Base-by-base conservation (phyloP, 495 filamentous ascomycete genomes). In the Venustampulla echinocandica region DNA sequence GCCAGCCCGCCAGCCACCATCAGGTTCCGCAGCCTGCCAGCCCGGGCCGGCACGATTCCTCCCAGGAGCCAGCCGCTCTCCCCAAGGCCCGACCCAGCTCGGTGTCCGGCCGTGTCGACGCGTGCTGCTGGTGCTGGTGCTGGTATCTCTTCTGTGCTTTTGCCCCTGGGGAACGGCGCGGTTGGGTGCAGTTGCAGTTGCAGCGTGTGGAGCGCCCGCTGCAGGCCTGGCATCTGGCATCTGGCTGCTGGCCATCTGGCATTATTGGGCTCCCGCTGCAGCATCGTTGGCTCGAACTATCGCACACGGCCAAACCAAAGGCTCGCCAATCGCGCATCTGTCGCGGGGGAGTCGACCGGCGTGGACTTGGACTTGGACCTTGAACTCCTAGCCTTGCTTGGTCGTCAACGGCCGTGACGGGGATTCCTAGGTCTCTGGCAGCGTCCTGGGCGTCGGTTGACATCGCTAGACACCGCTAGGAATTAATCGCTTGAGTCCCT, bases 241-340 rank as follows among this genome's bases (percentile, higher is more conserved):
- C 27, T 30, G 7, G 27, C 27, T 30, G 27, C 7, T 30, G 27
- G 27, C n/a, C n/a, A n/a, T n/a, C n/a, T n/a, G n/a, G n/a, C n/a
- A n/a, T 30, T 30, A 7, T 30, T 7, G 27, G 7, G 27, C 27
- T 30, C 7, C 27, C 27, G 27, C 27, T 30, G 27, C 27, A 11
- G 17, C 35, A 38, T 38, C 7, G 7, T 17, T 15, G 15, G 6
- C 7, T 17, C 35, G 9, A n/a, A 17, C 40, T 5, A 15, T 43
- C 21, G 25, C 24, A 20, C 24, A 17, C 5, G 4, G 28, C 21
- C 10, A 43, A n/a, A 27, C 19, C 24, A 11, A 10, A 30, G 10
- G 21, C 22, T 43, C 40, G 40, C 40, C 40, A 43, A 27, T 43
- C 40, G 40, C 40, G 21, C 40, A 30, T 43, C 40, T 18, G 15